A percentile compares a stretch with the other conserved stretches of the same genome.
Conservation (phyloP, 257 asterid genomes). For the Solanum pinnatisectum region DNA sequence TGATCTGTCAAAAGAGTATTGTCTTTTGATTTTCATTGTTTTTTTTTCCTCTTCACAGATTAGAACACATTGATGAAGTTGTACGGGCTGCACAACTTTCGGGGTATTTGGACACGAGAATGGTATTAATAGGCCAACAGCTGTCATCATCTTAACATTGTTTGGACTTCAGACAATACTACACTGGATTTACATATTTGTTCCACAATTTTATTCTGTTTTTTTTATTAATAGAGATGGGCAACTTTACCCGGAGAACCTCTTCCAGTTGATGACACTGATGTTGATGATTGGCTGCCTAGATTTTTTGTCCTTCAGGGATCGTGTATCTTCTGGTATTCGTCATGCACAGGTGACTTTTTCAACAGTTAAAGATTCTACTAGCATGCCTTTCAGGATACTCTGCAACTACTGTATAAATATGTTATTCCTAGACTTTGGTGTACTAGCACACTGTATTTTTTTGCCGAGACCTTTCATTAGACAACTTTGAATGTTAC, state of each 20-base stretch:
- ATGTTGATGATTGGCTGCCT: slow-evolving; percentile 93
- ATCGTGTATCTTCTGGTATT: slow-evolving; percentile 55
- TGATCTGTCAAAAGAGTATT: not conserved
- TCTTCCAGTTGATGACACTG: slow-evolving; percentile 58
- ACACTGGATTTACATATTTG: not conserved
- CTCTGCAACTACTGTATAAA: not conserved
- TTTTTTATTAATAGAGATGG: slow-evolving; percentile 54
- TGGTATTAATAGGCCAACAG: slow-evolving; percentile 21
- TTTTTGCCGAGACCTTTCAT: not conserved
- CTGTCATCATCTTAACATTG: not conserved
- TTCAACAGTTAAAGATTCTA: not conserved
- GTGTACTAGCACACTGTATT: not conserved
- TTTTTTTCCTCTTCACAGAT: slow-evolving; percentile 27
- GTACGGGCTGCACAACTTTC: slow-evolving; percentile 77
- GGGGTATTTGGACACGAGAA: slow-evolving; percentile 73
- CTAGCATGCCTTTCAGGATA: not conserved
- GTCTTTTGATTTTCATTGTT: not conserved
- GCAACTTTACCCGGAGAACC: slow-evolving; percentile 90
- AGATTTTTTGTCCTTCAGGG: slow-evolving; percentile 91
- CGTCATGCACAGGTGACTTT: slow-evolving; percentile 55
- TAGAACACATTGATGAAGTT: slow-evolving; percentile 86
- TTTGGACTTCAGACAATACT: not conserved
- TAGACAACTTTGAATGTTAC: not conserved
- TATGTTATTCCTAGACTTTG: not conserved
- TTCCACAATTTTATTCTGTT: not conserved